A percentile compares a stretch with the other conserved stretches of the same genome.
phyloP scores from a whole-genome alignment of 78 protist species.

The Dictyostelium firmibasis region DNA sequence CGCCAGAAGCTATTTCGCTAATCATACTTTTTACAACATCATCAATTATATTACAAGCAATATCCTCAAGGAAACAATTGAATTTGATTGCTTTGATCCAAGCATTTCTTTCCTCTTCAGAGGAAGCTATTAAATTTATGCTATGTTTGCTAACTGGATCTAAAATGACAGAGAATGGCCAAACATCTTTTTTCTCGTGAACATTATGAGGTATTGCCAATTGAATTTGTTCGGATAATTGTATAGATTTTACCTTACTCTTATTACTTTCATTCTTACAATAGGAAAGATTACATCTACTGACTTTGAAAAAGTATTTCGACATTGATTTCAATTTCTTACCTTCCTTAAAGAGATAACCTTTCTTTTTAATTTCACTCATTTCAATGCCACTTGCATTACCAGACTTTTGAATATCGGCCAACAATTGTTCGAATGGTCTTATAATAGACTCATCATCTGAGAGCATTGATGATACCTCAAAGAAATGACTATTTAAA shows the following conservation, averaged over 20 bases:
- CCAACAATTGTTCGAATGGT: slow-evolving; percentile 13
- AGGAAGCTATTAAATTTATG: slow-evolving; percentile 10
- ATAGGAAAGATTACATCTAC: slow-evolving; percentile 9
- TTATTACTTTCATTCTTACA: slow-evolving; percentile 42
- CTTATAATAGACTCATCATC: slow-evolving; percentile 28
- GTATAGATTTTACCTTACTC: slow-evolving; percentile 10
- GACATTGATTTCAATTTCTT: slow-evolving; percentile 54
- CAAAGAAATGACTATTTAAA: slow-evolving; percentile 55
- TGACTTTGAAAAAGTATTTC: slow-evolving; percentile 29
- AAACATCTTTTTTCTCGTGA: slow-evolving; percentile 45
- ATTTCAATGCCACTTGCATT: background rate
- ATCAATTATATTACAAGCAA: background rate
- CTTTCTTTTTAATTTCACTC: slow-evolving; percentile 66
- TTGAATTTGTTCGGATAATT: slow-evolving; percentile 53
- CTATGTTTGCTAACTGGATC: background rate
- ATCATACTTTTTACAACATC: slow-evolving; percentile 41
- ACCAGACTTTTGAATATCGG: background rate
- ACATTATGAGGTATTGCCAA: background rate
- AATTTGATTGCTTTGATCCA: slow-evolving; percentile 60
- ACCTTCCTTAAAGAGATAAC: slow-evolving; percentile 67
- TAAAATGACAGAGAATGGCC: slow-evolving; percentile 35
- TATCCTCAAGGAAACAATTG: slow-evolving; percentile 59
- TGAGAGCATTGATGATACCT: background rate
- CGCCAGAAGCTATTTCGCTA: slow-evolving; percentile 7
- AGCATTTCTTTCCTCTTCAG: slow-evolving; percentile 45